phyloP scores from a whole-genome alignment of 306 rosid species.

The Psophocarpus tetragonolobus region DNA sequence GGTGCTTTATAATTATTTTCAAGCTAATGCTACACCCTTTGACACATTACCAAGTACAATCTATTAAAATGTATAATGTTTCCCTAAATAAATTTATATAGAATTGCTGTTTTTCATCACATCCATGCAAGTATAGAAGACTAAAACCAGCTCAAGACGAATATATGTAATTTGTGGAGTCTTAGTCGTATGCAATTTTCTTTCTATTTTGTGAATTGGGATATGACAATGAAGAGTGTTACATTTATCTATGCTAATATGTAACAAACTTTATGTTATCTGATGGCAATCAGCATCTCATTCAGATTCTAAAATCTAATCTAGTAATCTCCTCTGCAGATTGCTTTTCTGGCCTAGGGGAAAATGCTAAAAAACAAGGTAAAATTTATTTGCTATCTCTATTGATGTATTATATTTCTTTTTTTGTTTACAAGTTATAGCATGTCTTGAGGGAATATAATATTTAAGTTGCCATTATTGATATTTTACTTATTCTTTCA shows the following conservation, averaged over 20 bases:
- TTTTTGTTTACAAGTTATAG: constrained; percentile 4
- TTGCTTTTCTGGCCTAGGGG: constrained; percentile 62
- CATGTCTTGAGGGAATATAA: not conserved
- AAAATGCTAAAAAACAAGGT: constrained; percentile 57
- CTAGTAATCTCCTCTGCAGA: constrained; percentile 48
- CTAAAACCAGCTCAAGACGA: not conserved
- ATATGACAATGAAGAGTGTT: not conserved
- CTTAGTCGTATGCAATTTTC: not conserved
- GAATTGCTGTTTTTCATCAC: not conserved
- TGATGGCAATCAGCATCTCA: not conserved
- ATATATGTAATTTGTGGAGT: not conserved
- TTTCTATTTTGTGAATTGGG: not conserved
- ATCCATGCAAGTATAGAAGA: not conserved
- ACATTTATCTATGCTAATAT: not conserved
- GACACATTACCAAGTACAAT: not conserved
- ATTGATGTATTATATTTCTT: not conserved
- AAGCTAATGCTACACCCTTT: not conserved
- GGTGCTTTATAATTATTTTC: not conserved
- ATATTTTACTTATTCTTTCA: constrained; percentile 39
- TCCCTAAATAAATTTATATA: not conserved
- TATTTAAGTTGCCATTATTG: constrained; percentile 33
- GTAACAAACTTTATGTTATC: not conserved
- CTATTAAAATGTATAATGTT: not conserved
- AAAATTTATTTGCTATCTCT: constrained; percentile 5
- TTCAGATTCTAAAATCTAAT: constrained; percentile 34